Evolutionary conservation across 176 grass and related monocot genomes (phyloP).

Genomic region (Oryza longistaminata): DNA sequence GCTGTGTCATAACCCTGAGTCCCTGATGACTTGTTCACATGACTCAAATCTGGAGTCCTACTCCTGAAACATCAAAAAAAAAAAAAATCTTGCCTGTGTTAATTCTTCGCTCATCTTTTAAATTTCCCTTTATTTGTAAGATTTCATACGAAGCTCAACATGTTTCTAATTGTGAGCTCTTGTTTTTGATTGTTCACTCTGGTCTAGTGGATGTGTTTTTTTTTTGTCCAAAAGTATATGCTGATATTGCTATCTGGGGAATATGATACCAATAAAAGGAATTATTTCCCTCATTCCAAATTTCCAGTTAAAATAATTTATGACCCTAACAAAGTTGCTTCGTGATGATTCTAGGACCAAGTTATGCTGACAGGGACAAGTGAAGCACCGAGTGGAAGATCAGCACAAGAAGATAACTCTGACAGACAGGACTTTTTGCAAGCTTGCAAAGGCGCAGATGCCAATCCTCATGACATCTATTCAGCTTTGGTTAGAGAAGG

Average conservation of each 20-base stretch:
- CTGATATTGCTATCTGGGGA: not conserved
- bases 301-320: not conserved
- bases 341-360: slow-evolving; percentile 40
- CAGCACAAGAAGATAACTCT: slow-evolving; percentile 23
- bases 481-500: slow-evolving; percentile 55
- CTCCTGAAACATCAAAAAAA: no score
- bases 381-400: slow-evolving; percentile 29
- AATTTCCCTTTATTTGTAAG: no score
- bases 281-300: not conserved
- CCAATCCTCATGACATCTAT: slow-evolving; percentile 47
- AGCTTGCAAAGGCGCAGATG: slow-evolving; percentile 32
- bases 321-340: not conserved
- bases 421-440: slow-evolving; percentile 25
- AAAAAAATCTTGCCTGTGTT: no score
- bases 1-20: no score
- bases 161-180: no score
- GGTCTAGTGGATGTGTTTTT: not conserved
- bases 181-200: no score
- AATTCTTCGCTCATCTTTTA: no score
- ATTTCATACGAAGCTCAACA: no score
- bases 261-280: not conserved
- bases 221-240: not conserved
- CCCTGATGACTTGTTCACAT: no score
- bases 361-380: slow-evolving; percentile 13
- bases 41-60: no score